Conservation (phyloP, 805 yeast genomes). For the Debaryomyces tyrocola region DNA sequence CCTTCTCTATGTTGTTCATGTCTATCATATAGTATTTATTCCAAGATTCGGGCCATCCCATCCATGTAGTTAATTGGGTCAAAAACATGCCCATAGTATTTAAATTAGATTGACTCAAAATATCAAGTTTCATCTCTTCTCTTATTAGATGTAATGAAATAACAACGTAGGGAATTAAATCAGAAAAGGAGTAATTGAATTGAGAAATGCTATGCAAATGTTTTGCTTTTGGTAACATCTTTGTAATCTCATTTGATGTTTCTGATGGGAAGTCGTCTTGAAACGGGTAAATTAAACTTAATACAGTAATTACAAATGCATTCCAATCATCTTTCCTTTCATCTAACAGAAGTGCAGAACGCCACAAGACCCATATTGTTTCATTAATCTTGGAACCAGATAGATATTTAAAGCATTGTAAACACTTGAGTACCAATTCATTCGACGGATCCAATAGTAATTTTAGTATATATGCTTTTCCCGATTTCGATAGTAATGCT, state of each 20-base stretch:
- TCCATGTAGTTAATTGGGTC: constrained; percentile 61
- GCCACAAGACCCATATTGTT: constrained; percentile 63
- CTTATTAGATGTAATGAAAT: constrained; percentile 71
- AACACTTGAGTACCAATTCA: constrained; percentile 42
- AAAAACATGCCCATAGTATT: constrained; percentile 52
- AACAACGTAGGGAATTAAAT: constrained; percentile 60
- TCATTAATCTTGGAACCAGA: constrained; percentile 60
- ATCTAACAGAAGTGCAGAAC: constrained; percentile 49
- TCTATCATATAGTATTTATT: constrained; percentile 49
- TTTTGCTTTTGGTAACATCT: constrained; percentile 31
- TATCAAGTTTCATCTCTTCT: constrained; percentile 70
- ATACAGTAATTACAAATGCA: constrained; percentile 51
- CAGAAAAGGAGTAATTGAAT: constrained; percentile 44
- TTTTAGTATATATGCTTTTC: constrained; percentile 23
- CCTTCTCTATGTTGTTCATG: constrained; percentile 31
- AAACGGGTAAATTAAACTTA: constrained; percentile 52
- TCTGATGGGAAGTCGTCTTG: constrained; percentile 16
- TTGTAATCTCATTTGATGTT: constrained; percentile 27
- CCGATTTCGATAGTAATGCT: constrained; percentile 21
- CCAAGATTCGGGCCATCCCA: constrained; percentile 78
- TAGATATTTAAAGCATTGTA: constrained; percentile 51
- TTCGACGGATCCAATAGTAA: constrained; percentile 47
- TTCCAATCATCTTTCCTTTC: constrained; percentile 56
- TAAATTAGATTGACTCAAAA: constrained; percentile 36
- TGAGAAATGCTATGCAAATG: constrained; percentile 22